A percentile compares a stretch with the other conserved stretches of the same genome.
Evolutionary conservation across 768 basidiomycete genomes (phyloP).

Genomic region (Lactarius sp.): DNA sequence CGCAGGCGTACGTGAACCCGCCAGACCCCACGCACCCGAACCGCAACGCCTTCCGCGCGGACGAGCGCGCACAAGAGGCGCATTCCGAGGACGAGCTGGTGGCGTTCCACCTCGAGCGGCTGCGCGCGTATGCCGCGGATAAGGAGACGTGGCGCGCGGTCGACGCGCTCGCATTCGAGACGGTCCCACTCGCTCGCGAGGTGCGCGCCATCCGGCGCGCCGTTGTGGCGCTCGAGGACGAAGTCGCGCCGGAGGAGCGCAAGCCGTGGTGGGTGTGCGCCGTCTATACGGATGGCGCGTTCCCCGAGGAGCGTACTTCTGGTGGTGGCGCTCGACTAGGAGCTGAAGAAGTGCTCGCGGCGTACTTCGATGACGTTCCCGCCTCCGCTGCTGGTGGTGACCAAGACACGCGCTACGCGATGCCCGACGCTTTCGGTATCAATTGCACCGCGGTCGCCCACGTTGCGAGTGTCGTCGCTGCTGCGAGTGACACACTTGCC

Average conservation of each 20-base stretch:
- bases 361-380: slow-evolving; percentile 34
- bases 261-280: slow-evolving; percentile 78
- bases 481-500: slow-evolving; percentile 33
- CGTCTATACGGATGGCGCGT: slow-evolving; percentile 51
- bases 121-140: slow-evolving; percentile 49
- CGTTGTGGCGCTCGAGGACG: slow-evolving; percentile 38
- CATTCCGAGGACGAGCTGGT: slow-evolving; percentile 48
- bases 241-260: slow-evolving; percentile 25
- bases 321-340: slow-evolving; percentile 29
- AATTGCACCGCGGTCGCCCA: slow-evolving; percentile 60
- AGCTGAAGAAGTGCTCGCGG: slow-evolving; percentile 41
- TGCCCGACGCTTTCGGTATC: slow-evolving; percentile 59
- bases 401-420: slow-evolving; percentile 18
- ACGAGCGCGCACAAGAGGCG: slow-evolving; percentile 31
- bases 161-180: slow-evolving; percentile 73
- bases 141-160: slow-evolving; percentile 48
- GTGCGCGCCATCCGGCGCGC: slow-evolving; percentile 60
- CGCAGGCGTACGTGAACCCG: slow-evolving; percentile 33
- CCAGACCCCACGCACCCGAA: slow-evolving; percentile 31
- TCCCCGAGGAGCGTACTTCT: slow-evolving; percentile 37
- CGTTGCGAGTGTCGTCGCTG: slow-evolving; percentile 38
- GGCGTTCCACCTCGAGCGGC: slow-evolving; percentile 58
- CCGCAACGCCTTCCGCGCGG: slow-evolving; percentile 39
- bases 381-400: slow-evolving; percentile 7
- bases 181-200: slow-evolving; percentile 64